Conservation (phyloP, 192 early-diverging fungal genomes). For the Chytriomyces sp. region DNA sequence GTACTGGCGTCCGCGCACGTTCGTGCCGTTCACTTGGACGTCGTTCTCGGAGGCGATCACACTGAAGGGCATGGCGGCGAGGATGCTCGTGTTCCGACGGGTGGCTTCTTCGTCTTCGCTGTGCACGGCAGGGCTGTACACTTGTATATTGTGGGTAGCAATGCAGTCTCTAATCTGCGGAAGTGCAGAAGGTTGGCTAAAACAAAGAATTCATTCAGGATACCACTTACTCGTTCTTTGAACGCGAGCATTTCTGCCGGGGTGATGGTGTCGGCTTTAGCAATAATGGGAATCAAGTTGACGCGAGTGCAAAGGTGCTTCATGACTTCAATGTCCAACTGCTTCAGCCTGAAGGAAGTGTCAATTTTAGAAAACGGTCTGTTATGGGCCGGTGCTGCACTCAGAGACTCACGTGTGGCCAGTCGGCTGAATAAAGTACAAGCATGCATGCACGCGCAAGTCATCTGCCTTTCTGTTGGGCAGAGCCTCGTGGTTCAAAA, state of each 20-base stretch:
- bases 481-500: slow-evolving; percentile 90
- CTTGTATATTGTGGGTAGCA: slow-evolving; percentile 85
- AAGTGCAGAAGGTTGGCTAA: neutral
- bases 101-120: slow-evolving; percentile 77
- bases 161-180: slow-evolving; percentile 86
- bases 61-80: slow-evolving; percentile 92
- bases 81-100: slow-evolving; percentile 79
- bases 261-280: slow-evolving; percentile 98
- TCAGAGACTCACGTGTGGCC: slow-evolving; percentile 77
- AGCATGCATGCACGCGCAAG: slow-evolving; percentile 94
- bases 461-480: slow-evolving; percentile 85
- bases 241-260: slow-evolving; percentile 86
- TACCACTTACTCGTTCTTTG: slow-evolving; percentile 82
- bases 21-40: slow-evolving; percentile 82
- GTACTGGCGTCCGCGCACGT: slow-evolving; percentile 94
- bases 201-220: neutral
- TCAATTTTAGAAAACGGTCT: slow-evolving; percentile 23
- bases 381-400: neutral
- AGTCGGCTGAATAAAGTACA: slow-evolving; percentile 98
- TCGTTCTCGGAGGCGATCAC: slow-evolving; percentile 92
- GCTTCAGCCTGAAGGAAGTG: slow-evolving; percentile 63
- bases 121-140: slow-evolving; percentile 87
- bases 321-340: slow-evolving; percentile 97
- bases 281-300: slow-evolving; percentile 97
- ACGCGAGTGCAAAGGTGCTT: slow-evolving; percentile 93